phyloP scores from a whole-genome alignment of 768 basidiomycete species.

The Russula foetens region DNA sequence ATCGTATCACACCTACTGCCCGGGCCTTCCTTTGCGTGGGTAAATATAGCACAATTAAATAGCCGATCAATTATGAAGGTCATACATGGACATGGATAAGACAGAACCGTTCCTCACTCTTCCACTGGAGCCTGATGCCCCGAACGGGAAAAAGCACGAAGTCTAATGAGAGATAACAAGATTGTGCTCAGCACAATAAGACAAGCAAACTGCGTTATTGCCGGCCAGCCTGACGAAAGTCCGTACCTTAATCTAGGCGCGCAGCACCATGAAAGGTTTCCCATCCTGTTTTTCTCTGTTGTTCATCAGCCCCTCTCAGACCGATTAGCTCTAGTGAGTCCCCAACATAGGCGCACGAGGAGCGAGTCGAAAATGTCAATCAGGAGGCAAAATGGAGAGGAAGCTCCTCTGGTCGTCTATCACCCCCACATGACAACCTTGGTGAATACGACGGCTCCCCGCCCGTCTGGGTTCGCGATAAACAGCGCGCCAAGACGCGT shows the following conservation, averaged over 20 bases:
- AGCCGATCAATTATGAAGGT: neutral
- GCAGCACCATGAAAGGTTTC: constrained; percentile 1
- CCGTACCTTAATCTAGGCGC: constrained; percentile 14
- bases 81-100: neutral
- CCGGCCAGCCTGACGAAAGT: neutral
- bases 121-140: neutral
- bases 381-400: neutral
- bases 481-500: constrained; percentile 20
- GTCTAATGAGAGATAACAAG: constrained; percentile 3
- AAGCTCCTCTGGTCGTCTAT: neutral
- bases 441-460: constrained; percentile 17
- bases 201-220: neutral
- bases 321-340: neutral
- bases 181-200: neutral
- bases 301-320: neutral
- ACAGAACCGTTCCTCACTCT: neutral
- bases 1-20: neutral
- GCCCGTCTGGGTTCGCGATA: constrained; percentile 17
- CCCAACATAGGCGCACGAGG: neutral
- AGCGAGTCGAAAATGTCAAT: neutral
- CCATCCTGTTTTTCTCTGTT: neutral
- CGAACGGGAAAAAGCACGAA: neutral
- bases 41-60: constrained; percentile 2
- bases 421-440: constrained; percentile 22
- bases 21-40: neutral